phyloP scores from a whole-genome alignment of 805 yeast genomes.

The Yarrowia sp. region DNA sequence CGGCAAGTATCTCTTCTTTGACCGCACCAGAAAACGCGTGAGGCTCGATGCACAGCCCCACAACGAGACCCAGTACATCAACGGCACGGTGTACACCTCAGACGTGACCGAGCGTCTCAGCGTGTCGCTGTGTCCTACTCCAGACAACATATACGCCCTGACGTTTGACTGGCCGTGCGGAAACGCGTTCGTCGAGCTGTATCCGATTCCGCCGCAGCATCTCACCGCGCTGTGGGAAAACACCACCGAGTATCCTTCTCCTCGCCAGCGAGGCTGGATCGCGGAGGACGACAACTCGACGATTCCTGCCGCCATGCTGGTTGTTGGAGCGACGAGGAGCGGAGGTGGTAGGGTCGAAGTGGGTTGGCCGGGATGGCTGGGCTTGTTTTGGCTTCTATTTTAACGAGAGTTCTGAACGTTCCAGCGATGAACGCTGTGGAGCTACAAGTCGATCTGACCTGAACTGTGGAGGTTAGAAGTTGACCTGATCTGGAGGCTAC shows the following conservation, averaged over 20 bases:
- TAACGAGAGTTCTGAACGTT: no score
- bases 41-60: neutral
- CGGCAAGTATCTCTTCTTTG: neutral
- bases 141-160: neutral
- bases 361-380: no score
- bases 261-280: neutral
- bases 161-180: neutral
- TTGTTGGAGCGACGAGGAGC: neutral
- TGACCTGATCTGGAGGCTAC: no score
- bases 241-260: neutral
- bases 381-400: no score
- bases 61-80: slow-evolving; percentile 7
- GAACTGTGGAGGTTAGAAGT: no score
- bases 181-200: neutral
- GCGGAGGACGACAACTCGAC: slow-evolving; percentile 3
- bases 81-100: neutral
- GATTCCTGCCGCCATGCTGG: neutral
- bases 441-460: no score
- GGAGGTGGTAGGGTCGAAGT: no score
- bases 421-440: no score
- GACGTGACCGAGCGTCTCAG: neutral
- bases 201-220: slow-evolving; percentile 3
- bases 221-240: slow-evolving; percentile 5
- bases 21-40: neutral
- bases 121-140: neutral